Evolutionary conservation across 1,139 yeast genomes (phyloP), one percentile per base, ranked within the genome.

Genomic region (Kazachstania sp.): DNA sequence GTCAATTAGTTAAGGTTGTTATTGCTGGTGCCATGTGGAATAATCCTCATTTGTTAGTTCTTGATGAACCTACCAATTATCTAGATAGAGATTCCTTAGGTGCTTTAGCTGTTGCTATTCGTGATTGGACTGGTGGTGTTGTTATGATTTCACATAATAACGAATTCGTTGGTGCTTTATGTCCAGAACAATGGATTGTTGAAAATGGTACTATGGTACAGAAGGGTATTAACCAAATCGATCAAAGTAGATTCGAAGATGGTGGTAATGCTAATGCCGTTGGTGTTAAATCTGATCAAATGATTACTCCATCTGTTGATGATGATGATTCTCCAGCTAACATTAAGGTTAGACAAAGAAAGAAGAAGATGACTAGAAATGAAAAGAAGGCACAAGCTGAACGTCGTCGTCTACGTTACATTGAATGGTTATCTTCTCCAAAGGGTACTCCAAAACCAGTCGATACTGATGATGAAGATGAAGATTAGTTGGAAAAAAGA

Each of bases 11-110:
- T 54, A 92, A 92, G 71, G 97, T 92, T 54, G 98, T 92, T 53
- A 90, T 92, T 73, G 98, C 98, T 16, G 97, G 97, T 70, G 97
- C 97, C 55, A 92, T 92, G 95, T 92, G 98, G 98, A 90, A 92
- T 71, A 92, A 92, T 66, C 98, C 98, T n/a, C 98, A 92, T 70
- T 78, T 92, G 70, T 78, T 92, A 55, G 98, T 92, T 39, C 77
- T 92, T 56, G 98, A 92, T 70, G 98, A 92, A 78, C 98, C 98
- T 65, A 92, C 98, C 62, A 92, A 92, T 72, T 92, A 92, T 75
- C 77, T 92, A 71, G 98, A 92, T 70, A 82, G 98, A 73, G 98
- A 92, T 66, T 90, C 97, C 28, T 75, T 92, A 53, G 98, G 98
- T 64, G 98, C 97, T 43, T 76, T 92, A 57, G 97, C 98, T 18